A percentile compares a stretch with the other conserved stretches of the same genome.
Evolutionary conservation across 2,329 filamentous ascomycete genomes (phyloP).

Genomic region (Zopfia rhizophila): DNA sequence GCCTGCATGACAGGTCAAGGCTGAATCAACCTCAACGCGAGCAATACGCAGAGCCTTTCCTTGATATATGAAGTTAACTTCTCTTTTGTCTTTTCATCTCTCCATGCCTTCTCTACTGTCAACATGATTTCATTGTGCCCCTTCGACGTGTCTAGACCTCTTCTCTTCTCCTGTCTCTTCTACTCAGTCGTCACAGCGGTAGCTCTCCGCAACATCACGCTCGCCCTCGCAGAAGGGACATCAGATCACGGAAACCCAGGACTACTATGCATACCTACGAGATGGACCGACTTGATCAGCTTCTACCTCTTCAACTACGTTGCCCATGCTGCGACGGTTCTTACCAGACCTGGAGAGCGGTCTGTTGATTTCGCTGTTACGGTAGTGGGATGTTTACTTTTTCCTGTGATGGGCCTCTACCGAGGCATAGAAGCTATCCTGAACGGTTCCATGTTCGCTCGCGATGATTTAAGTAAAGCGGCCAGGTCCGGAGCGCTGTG

Average conservation of each 20-base stretch:
- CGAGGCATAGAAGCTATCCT: conserved; percentile 40
- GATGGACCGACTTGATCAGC: conserved; percentile 34
- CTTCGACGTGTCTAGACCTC: background rate
- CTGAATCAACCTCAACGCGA: conserved; percentile 14
- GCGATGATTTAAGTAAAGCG: conserved; percentile 35
- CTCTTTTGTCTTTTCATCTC: too few relatives aligned
- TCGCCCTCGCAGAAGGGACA: conserved; percentile 26
- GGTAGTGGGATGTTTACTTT: conserved; percentile 32
- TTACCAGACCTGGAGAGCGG: conserved; percentile 41
- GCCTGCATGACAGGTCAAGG: conserved; percentile 12
- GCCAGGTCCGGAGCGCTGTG: conserved; percentile 39
- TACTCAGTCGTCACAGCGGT: conserved; percentile 7
- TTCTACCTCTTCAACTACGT: conserved; percentile 52
- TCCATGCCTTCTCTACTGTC: too few relatives aligned
- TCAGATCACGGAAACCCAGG: conserved; percentile 28
- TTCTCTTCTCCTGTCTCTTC: conserved; percentile 5
- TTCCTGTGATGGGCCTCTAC: conserved; percentile 35
- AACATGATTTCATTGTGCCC: background rate
- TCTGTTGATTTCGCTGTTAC: conserved; percentile 19
- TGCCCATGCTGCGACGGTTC: conserved; percentile 49
- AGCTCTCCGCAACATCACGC: conserved; percentile 31
- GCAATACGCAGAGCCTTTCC: background rate
- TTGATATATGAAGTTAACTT: background rate
- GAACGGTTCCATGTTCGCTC: conserved; percentile 22
- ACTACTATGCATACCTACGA: conserved; percentile 36